A percentile compares a stretch with the other conserved stretches of the same genome.
Conservation (phyloP, 2,329 filamentous ascomycete genomes). For the Mollisiaceae sp. region DNA sequence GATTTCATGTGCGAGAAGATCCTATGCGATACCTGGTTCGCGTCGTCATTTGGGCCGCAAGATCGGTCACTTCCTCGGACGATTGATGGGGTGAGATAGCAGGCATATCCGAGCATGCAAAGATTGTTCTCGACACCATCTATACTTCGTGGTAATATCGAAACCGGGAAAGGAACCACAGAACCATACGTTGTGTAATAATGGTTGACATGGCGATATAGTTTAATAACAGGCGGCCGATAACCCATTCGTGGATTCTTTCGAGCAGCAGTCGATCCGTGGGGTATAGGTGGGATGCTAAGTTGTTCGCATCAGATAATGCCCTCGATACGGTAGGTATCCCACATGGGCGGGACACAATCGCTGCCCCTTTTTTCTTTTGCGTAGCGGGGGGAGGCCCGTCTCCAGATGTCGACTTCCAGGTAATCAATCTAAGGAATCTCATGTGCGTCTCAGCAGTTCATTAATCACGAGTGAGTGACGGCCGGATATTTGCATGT, state of each 20-base stretch:
- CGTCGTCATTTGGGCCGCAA: conserved; percentile 18
- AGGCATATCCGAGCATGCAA: conserved; percentile 10
- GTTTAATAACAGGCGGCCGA: conserved; percentile 20
- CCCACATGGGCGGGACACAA: conserved; percentile 15
- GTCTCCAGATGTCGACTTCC: conserved; percentile 1
- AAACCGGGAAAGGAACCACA: conserved; percentile 9
- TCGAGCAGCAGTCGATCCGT: conserved; percentile 15
- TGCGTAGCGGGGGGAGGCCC: conserved; percentile 3
- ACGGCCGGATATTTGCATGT: conserved; percentile 6
- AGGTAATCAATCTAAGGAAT: not conserved
- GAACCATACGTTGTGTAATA: conserved; percentile 2
- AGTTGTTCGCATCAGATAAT: conserved; percentile 17
- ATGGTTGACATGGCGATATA: conserved; percentile 11
- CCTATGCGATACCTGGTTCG: conserved; percentile 5
- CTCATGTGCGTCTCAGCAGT: conserved; percentile 8
- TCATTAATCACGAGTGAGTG: not conserved
- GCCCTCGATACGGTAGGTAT: conserved; percentile 17
- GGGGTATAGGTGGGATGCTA: conserved; percentile 27
- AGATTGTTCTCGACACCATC: conserved; percentile 8
- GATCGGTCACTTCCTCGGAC: conserved; percentile 13
- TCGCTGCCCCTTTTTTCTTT: conserved; percentile 9
- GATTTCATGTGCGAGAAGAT: conserved; percentile 11
- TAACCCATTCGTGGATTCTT: conserved; percentile 15
- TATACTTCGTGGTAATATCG: conserved; percentile 1
- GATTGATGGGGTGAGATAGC: not conserved